Conservation (phyloP, 139 green algal species). For the Picochlorum sp. region DNA sequence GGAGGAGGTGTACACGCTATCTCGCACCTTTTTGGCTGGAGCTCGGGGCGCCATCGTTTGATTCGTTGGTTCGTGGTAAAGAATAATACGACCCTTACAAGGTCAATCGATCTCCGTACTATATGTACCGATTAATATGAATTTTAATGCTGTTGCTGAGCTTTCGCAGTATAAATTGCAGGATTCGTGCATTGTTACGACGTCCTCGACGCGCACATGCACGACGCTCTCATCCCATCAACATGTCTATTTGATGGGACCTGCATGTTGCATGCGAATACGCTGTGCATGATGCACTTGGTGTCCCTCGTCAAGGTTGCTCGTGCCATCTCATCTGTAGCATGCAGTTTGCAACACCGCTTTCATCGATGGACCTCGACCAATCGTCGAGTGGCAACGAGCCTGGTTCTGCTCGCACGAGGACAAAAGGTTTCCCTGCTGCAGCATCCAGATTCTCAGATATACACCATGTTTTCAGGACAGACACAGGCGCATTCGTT, state of each 20-base stretch:
- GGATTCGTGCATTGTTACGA: background rate
- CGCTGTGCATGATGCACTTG: too few species aligned
- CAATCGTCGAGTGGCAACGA: conserved; percentile 12
- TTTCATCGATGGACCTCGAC: conserved; percentile 11
- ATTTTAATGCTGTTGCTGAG: background rate
- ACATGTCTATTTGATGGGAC: background rate
- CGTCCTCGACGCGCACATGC: background rate
- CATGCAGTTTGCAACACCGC: conserved; percentile 17
- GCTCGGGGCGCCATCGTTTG: background rate
- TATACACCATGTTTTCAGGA: conserved; percentile 33
- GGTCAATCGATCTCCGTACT: too few species aligned
- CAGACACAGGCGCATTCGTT: conserved; percentile 17
- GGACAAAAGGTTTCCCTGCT: conserved; percentile 16
- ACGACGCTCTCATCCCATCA: background rate
- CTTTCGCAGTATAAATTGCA: background rate
- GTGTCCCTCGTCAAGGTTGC: background rate
- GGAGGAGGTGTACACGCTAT: too few species aligned
- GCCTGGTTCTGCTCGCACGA: conserved; percentile 12
- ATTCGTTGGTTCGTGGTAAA: too few species aligned
- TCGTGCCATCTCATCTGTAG: conserved; percentile 26
- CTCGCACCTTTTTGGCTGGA: conserved; percentile 7
- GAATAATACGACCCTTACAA: too few species aligned
- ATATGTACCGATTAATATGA: too few species aligned
- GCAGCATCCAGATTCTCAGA: conserved; percentile 19
- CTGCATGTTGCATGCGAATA: too few species aligned